Evolutionary conservation across 2,329 filamentous ascomycete species (phyloP).

Genomic region (Mollisiaceae sp.): DNA sequence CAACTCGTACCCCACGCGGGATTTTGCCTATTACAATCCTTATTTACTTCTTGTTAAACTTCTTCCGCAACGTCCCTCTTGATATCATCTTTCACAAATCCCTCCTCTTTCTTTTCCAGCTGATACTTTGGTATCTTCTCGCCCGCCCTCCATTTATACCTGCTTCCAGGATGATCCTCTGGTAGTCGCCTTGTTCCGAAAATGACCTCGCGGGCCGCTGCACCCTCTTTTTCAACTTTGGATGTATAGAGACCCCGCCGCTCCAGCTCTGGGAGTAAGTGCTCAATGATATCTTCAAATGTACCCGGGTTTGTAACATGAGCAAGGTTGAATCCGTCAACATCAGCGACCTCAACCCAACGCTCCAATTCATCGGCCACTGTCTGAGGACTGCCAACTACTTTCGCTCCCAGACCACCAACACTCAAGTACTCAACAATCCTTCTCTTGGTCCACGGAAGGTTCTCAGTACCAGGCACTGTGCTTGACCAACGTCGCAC

Average conservation of each 20-base stretch:
- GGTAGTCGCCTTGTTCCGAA: constrained; percentile 23
- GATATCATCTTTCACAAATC: background rate
- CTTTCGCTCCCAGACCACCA: constrained; percentile 15
- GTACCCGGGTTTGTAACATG: constrained; percentile 58
- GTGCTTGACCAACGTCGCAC: constrained; percentile 53
- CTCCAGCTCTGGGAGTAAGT: constrained; percentile 66
- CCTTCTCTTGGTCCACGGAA: constrained; percentile 69
- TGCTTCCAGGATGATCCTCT: constrained; percentile 30
- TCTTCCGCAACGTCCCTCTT: background rate
- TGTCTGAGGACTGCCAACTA: constrained; percentile 18
- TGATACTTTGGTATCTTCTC: constrained; percentile 5
- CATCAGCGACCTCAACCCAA: constrained; percentile 22
- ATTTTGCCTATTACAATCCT: background rate
- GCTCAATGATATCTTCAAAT: constrained; percentile 69
- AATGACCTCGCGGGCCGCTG: constrained; percentile 25
- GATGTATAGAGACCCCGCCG: constrained; percentile 61
- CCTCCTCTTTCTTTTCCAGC: background rate
- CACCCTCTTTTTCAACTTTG: constrained; percentile 44
- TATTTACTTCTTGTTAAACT: background rate
- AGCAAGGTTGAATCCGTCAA: constrained; percentile 48
- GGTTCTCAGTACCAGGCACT: constrained; percentile 62
- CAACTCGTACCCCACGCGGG: background rate
- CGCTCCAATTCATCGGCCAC: constrained; percentile 26
- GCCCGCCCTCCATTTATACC: constrained; percentile 18
- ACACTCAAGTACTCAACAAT: constrained; percentile 34